These are phyloP conservation scores for Turritis glabra DNA, from an alignment of 345 rosid genomes.

Conservation along the genomic window DNA sequence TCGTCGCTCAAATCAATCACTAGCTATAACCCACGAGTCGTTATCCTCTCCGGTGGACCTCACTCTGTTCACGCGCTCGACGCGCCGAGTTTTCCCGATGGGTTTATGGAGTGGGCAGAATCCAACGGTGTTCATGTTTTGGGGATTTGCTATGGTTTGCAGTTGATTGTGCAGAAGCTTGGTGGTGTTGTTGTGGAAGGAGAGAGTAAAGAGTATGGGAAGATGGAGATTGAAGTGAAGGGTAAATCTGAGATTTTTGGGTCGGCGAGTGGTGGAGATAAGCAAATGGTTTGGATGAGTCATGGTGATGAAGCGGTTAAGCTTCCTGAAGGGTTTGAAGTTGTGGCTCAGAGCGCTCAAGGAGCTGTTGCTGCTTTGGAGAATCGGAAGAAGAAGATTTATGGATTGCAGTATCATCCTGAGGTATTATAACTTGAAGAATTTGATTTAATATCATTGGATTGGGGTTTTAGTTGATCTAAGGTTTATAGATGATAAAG, in stretches of 20 bases:
- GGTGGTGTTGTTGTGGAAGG: slow-evolving; percentile 81
- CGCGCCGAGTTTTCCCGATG: slow-evolving; percentile 75
- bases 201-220: slow-evolving; percentile 87
- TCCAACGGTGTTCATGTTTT: slow-evolving; percentile 58
- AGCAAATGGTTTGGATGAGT: slow-evolving; percentile 95
- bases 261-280: slow-evolving; percentile 59
- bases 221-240: slow-evolving; percentile 84
- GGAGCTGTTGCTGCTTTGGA: slow-evolving; percentile 85
- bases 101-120: slow-evolving; percentile 75
- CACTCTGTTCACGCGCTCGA: slow-evolving; percentile 78
- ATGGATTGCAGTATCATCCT: slow-evolving; percentile 93
- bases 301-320: slow-evolving; percentile 86
- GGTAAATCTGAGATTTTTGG: slow-evolving; percentile 60
- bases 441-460: neutral
- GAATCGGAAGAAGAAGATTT: slow-evolving; percentile 60
- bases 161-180: slow-evolving; percentile 76
- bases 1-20: slow-evolving; percentile 62
- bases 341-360: slow-evolving; percentile 74
- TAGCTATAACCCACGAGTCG: slow-evolving; percentile 63
- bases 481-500: slow-evolving; percentile 3
- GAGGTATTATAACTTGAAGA: slow-evolving; percentile 54
- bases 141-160: slow-evolving; percentile 90
- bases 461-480: neutral
- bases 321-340: slow-evolving; percentile 76
- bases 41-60: slow-evolving; percentile 95